Conservation (phyloP, 176 grass and related monocot genomes). For the Aegilops speltoides region DNA sequence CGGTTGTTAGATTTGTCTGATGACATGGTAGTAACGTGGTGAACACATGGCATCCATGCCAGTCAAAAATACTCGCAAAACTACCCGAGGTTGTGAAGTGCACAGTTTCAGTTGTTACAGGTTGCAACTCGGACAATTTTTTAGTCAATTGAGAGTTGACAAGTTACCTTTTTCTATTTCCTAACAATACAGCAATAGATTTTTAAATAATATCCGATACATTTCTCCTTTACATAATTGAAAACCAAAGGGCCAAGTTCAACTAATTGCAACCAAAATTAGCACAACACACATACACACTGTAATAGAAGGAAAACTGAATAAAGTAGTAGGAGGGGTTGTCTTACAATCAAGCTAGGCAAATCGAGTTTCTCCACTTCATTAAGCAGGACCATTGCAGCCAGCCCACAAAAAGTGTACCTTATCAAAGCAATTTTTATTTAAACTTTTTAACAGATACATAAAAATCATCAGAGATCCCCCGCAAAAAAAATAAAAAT, state of each 20-base stretch:
- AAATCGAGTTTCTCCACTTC: slow-evolving; percentile 84
- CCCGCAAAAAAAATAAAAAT: background rate
- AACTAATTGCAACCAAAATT: slow-evolving; percentile 1
- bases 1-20: background rate
- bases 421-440: slow-evolving; percentile 51
- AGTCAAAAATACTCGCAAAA: background rate
- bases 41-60: background rate
- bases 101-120: background rate
- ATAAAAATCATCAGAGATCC: slow-evolving; percentile 10
- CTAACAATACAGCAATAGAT: background rate
- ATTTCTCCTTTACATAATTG: background rate
- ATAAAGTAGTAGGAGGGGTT: slow-evolving; percentile 24
- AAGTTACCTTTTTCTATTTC: background rate
- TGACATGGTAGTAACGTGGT: background rate
- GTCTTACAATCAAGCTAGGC: slow-evolving; percentile 75
- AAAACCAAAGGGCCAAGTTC: background rate
- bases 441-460: slow-evolving; percentile 31
- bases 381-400: slow-evolving; percentile 88
- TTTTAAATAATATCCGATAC: background rate
- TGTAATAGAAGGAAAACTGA: slow-evolving; percentile 21
- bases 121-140: background rate
- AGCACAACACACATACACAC: background rate
- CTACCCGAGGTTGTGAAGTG: background rate
- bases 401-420: slow-evolving; percentile 96
- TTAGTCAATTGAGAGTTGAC: background rate